Evolutionary conservation across 768 basidiomycete genomes (phyloP).

Genomic region (Clathrus columnatus): DNA sequence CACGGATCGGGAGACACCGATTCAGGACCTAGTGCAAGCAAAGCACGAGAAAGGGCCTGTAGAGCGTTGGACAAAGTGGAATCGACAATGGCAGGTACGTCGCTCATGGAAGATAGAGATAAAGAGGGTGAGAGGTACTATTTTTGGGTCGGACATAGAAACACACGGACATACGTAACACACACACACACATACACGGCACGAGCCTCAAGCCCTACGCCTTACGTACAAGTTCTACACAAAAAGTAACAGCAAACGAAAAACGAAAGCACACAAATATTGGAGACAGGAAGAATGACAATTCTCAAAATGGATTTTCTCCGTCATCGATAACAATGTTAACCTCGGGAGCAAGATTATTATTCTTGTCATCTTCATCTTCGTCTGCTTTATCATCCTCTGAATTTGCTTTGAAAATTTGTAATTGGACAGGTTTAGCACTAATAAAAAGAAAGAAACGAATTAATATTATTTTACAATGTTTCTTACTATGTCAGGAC

Average conservation of each 20-base stretch:
- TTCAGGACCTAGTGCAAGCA: conserved; percentile 3
- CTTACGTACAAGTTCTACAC: background rate
- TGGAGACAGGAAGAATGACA: conserved; percentile 10
- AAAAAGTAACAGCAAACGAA: background rate
- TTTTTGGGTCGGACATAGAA: background rate
- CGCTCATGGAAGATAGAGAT: conserved; percentile 4
- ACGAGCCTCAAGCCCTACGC: no score
- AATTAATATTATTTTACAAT: background rate
- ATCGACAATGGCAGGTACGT: conserved; percentile 1
- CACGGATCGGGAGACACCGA: conserved; percentile 5
- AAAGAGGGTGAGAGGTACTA: background rate
- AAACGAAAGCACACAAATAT: background rate
- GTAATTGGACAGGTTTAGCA: conserved; percentile 55
- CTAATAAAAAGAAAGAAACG: conserved; percentile 24
- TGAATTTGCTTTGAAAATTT: conserved; percentile 34
- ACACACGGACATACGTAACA: background rate
- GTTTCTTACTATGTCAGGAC: conserved; percentile 7
- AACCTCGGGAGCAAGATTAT: background rate
- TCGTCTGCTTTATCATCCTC: conserved; percentile 6
- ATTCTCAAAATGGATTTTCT: conserved; percentile 63
- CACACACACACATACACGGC: background rate
- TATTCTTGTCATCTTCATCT: background rate
- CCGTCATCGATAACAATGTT: conserved; percentile 33
- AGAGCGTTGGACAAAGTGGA: conserved; percentile 2
- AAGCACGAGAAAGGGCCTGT: conserved; percentile 4